phyloP scores from a whole-genome alignment of 768 basidiomycete genomes.

The Termitomyces sp. region DNA sequence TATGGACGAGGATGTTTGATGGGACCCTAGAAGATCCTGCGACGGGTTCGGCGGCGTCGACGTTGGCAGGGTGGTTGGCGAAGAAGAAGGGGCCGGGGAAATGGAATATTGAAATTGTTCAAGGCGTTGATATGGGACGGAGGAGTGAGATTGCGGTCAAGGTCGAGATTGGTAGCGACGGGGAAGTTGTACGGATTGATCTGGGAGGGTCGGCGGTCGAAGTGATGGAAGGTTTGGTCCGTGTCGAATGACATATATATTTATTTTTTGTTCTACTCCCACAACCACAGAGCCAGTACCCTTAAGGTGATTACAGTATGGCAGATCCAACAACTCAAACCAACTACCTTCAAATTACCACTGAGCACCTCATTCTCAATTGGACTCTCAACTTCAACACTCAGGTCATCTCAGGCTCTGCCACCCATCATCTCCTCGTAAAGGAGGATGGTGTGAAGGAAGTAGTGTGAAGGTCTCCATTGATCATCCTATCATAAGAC shows the following conservation, averaged over 20 bases:
- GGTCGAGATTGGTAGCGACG: constrained; percentile 28
- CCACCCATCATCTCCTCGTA: constrained; percentile 56
- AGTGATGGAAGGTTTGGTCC: constrained; percentile 34
- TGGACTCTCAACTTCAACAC: constrained; percentile 76
- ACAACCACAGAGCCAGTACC: no score
- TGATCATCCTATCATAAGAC: background rate
- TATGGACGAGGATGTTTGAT: constrained; percentile 40
- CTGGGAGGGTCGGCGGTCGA: constrained; percentile 37
- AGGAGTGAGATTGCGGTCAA: constrained; percentile 37
- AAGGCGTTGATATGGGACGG: constrained; percentile 46
- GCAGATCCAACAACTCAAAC: constrained; percentile 76
- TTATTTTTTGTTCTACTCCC: no score
- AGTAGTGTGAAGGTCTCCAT: constrained; percentile 47
- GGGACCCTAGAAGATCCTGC: constrained; percentile 41
- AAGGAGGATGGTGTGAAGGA: constrained; percentile 49
- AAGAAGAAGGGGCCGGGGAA: constrained; percentile 30
- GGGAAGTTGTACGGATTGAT: constrained; percentile 28
- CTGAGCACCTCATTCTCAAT: constrained; percentile 66
- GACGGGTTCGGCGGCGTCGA: constrained; percentile 43
- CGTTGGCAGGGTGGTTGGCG: constrained; percentile 38
- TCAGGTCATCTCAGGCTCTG: constrained; percentile 52
- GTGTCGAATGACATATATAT: background rate
- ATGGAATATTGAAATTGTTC: constrained; percentile 35
- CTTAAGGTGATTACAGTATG: no score
- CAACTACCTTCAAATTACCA: constrained; percentile 68